A percentile compares a stretch with the other conserved stretches of the same genome.
These are phyloP conservation scores for Aspergillus ellipticus DNA, from an alignment of 495 filamentous ascomycete species.

Conservation along the genomic window DNA sequence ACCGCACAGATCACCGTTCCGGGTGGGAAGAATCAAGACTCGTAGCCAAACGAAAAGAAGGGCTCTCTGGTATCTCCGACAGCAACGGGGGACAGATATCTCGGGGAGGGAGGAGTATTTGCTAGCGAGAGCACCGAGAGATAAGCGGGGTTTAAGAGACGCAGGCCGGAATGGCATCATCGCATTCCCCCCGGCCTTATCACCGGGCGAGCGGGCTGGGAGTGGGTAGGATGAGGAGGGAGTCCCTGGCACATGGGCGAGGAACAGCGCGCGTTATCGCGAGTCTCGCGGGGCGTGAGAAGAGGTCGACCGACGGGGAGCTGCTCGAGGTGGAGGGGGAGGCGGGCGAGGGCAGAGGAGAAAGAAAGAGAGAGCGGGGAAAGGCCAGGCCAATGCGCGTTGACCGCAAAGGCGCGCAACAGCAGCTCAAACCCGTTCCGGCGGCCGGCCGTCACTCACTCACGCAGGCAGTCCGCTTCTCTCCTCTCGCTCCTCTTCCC, in stretches of 20 bases:
- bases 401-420: slow-evolving; percentile 7
- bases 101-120: neutral
- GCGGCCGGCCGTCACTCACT: slow-evolving; percentile 13
- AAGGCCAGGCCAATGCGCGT: slow-evolving; percentile 9
- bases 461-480: slow-evolving; percentile 35
- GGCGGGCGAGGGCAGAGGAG: slow-evolving; percentile 1
- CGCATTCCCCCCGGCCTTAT: neutral
- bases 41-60: neutral
- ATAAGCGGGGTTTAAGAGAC: slow-evolving; percentile 13
- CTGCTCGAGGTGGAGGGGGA: neutral
- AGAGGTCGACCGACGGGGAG: neutral
- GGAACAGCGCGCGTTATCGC: neutral
- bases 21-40: neutral
- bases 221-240: neutral
- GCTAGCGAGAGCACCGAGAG: slow-evolving; percentile 1
- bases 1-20: neutral
- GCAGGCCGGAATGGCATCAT: slow-evolving; percentile 7
- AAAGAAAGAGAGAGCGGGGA: slow-evolving; percentile 15
- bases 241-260: neutral
- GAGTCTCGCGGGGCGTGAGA: neutral
- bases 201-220: neutral
- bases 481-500: slow-evolving; percentile 19
- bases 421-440: slow-evolving; percentile 29
- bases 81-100: neutral
- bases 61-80: neutral